Base-by-base conservation (phyloP, 2,329 filamentous ascomycete species). In the Neocucurbitaria cava region DNA sequence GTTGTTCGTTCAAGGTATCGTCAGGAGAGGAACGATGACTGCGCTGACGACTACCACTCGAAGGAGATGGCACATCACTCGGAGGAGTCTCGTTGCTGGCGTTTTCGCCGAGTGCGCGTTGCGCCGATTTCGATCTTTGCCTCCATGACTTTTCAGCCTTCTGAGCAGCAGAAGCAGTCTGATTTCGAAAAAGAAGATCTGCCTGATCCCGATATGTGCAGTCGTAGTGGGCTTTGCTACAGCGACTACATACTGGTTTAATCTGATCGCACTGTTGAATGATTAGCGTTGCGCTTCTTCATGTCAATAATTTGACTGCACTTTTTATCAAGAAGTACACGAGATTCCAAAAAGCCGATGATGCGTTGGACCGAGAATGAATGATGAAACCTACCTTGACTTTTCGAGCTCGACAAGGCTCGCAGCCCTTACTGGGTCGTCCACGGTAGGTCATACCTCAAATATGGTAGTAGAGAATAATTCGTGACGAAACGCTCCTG, bases 401-500 rank as follows among this genome's bases (percentile, higher is more conserved):
- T 54, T 73, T 75, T 18, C 70, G 65, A 48, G 67, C 56, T 54
- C 72, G 62, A 55, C 72, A 75, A 33, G 65, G 58, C 51, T 73
- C 66, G 40, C 71, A 75, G 24, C 72, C 71, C 64, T 73, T 75
- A 56, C 72, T 75, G 11, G 71, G 72, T 20, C 70, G 58, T 47
- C 72, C 71, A 30, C 70, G 69, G 50, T 74, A 74, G 24, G 69
- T 70, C 70, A 73, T 74, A 38, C 26, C 49, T 17, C 10, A 17
- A 3, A 3, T 30, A 5, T 18, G 23, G 38, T 6, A 3, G 11
- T n/a, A 15, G n/a, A n/a, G n/a, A n/a, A n/a, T n/a, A n/a, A n/a
- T n/a, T n/a, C n/a, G n/a, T n/a, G n/a, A n/a, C n/a, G n/a, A n/a
- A n/a, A n/a, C n/a, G n/a, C n/a, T n/a, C n/a, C n/a, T n/a, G n/a